Evolutionary conservation across 345 rosid species (phyloP).

Genomic region (Eucalyptus sp.): DNA sequence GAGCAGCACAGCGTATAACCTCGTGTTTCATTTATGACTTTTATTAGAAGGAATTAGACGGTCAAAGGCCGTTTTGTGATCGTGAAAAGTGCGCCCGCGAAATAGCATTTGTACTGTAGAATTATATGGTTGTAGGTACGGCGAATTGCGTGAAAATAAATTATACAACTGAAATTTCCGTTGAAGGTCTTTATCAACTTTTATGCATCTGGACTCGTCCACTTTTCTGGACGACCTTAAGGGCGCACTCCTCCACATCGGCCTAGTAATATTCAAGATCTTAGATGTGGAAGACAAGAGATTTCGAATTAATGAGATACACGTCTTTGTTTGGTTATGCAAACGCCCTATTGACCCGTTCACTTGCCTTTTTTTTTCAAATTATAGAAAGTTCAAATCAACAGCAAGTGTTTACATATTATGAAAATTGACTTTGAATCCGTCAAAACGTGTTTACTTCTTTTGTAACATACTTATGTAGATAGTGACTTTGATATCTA

Average conservation of each 20-base stretch:
- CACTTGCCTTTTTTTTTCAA: not conserved
- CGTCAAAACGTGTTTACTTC: not conserved
- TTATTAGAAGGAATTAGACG: not conserved
- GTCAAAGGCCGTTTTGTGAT: not conserved
- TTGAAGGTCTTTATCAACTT: not conserved
- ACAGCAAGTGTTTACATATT: not conserved
- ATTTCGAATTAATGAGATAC: not conserved
- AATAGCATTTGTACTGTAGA: no score
- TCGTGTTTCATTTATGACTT: not conserved
- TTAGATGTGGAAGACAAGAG: not conserved
- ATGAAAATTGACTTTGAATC: not conserved
- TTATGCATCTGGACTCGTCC: no score
- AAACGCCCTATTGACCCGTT: not conserved
- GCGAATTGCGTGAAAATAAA: not conserved
- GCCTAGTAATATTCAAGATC: not conserved
- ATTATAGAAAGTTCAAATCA: not conserved
- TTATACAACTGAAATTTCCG: not conserved
- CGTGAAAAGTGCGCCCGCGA: not conserved
- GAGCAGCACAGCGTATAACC: not conserved
- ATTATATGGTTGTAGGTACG: not conserved
- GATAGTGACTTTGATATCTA: not conserved
- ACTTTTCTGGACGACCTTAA: not conserved
- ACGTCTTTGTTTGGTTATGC: not conserved
- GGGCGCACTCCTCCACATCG: not conserved
- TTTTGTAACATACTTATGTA: accelerated